Base-by-base conservation (phyloP, 2,329 filamentous ascomycete species). In the Stachybotrys chartarum region DNA sequence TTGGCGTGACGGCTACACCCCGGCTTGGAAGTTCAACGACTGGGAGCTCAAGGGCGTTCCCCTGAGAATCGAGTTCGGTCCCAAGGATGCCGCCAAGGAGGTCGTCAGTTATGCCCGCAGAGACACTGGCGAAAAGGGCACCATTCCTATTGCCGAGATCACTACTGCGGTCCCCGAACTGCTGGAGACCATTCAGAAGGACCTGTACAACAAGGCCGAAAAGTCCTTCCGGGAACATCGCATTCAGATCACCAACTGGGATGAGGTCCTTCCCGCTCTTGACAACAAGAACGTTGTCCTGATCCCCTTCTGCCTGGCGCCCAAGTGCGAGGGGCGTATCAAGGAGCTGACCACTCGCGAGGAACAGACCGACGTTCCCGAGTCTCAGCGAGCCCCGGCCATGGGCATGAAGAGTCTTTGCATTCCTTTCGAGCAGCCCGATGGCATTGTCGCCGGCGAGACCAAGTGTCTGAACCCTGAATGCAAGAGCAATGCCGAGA, bases 11-110 rank as follows among this genome's bases (percentile, higher is more conserved):
- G 89, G 88, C 61, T 96, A 97, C 85, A 84, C 91, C 58, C 92
- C 94, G 45, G 91, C 91, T 61, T 97, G 89, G 86, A 99, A 99
- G 75, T 99, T 99, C 80, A 96, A 95, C 75, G 92, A 99, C 75
- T 97, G 91, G 91, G 95, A 99, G 73, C 81, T 97, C 64, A 95
- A 93, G 75, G 94, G 95, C 70, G 88, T 97, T 47, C 94, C 95
- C 50, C 83, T 99, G 44, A 88, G 94, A 57, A 81, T 99, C 57
- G 94, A 99, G 73, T 96, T 96, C 68, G 95, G 95, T 6, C 93
- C 94, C 66, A 96, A 96, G 75, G 94, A 97, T 69, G 87, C 88
- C 12, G 90, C 89, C 60, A 90, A 92, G 69, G 83, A 88, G 56
- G 88, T 92, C 47, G 87, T 97, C 63, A 90, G 87, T 60, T 90